phyloP scores from a whole-genome alignment of 129 eudicot genomes.

The Saussurea involucrata region DNA sequence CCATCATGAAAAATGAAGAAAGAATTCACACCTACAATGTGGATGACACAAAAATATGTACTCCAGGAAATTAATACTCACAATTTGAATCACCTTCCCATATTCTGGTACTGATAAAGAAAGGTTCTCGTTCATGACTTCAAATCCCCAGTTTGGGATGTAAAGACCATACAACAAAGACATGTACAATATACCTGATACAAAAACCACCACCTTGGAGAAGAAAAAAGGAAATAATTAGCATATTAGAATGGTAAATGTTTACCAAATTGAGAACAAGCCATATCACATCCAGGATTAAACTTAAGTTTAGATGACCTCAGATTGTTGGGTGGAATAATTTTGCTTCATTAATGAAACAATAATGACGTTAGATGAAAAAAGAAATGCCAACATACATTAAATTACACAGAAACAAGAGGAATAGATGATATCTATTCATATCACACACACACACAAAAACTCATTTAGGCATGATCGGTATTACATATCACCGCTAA shows the following conservation, averaged over 20 bases:
- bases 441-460: not conserved
- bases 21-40: not conserved
- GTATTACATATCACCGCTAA: not conserved
- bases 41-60: not conserved
- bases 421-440: not conserved
- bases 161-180: conserved; percentile 79
- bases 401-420: conserved; percentile 7
- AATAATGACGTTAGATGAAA: not conserved
- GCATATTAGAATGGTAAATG: not conserved
- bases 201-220: conserved; percentile 42
- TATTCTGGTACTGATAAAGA: conserved; percentile 17
- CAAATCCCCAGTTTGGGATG: conserved; percentile 82
- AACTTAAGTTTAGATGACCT: not conserved
- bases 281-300: not conserved
- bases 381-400: not conserved
- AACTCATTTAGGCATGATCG: not conserved
- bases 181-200: conserved; percentile 51
- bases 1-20: not conserved
- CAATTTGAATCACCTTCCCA: conserved; percentile 45
- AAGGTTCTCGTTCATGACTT: conserved; percentile 31
- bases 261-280: conserved; percentile 6
- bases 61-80: conserved; percentile 30
- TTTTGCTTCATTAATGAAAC: conserved; percentile 4
- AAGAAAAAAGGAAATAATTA: conserved; percentile 17
- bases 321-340: conserved; percentile 9